Conservation (phyloP, 257 asterid species). For the Solanum infundibuliforme region DNA sequence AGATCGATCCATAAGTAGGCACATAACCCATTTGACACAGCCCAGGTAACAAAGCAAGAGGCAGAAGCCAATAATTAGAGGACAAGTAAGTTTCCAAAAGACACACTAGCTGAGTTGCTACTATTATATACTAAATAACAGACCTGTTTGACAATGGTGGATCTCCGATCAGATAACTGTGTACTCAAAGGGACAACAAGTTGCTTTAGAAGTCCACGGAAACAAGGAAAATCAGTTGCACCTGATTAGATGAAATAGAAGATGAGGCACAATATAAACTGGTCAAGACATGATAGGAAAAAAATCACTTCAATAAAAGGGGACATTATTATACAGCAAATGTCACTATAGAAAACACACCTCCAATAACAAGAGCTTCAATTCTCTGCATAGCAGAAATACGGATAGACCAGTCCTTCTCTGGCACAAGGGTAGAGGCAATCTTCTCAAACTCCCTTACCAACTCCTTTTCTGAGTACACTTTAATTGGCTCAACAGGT, state of each 20-base stretch:
- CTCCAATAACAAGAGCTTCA: constrained; percentile 94
- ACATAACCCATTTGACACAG: background rate
- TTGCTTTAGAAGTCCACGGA: constrained; percentile 93
- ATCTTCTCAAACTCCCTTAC: constrained; percentile 92
- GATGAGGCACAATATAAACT: background rate
- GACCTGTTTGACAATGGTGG: constrained; percentile 98
- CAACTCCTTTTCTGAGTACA: constrained; percentile 93
- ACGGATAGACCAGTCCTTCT: constrained; percentile 96
- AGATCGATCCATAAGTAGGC: background rate
- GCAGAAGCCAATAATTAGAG: background rate
- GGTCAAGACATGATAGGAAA: background rate
- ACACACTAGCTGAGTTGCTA: background rate
- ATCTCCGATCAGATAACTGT: constrained; percentile 93
- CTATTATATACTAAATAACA: background rate
- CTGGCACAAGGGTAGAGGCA: constrained; percentile 84
- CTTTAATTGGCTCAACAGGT: constrained; percentile 88
- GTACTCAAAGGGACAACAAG: constrained; percentile 79
- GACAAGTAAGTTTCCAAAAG: background rate
- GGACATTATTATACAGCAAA: background rate
- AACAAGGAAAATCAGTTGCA: constrained; percentile 78
- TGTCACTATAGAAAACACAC: constrained; percentile 30
- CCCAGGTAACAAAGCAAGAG: background rate
- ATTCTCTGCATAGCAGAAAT: constrained; percentile 94
- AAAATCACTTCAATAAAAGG: background rate
- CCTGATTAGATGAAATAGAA: constrained; percentile 38